Evolutionary conservation across 129 eudicot genomes (phyloP).

Genomic region (Escallonia herrerae): DNA sequence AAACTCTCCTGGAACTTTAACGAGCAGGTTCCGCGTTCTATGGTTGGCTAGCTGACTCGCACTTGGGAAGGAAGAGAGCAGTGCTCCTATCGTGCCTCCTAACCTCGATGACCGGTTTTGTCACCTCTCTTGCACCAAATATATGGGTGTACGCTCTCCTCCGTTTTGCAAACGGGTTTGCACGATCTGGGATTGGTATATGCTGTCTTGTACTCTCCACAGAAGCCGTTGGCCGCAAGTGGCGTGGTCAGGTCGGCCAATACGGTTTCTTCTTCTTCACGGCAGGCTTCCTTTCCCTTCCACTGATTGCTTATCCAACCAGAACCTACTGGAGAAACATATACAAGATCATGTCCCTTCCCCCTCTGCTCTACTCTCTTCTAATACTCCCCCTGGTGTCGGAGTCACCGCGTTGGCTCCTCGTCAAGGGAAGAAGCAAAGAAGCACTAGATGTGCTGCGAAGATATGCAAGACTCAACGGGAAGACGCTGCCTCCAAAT

Average conservation of each 20-base stretch:
- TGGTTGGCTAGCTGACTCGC: constrained; percentile 32
- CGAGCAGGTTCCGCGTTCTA: constrained; percentile 30
- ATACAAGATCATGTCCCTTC: constrained; percentile 23
- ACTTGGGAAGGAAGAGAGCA: constrained; percentile 34
- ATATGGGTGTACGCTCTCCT: constrained; percentile 34
- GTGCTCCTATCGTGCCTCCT: constrained; percentile 38
- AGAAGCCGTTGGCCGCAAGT: constrained; percentile 38
- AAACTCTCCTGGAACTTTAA: too few relatives aligned
- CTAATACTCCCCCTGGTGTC: constrained; percentile 24
- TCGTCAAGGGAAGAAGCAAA: constrained; percentile 28
- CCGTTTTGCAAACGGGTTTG: constrained; percentile 33
- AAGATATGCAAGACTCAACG: constrained; percentile 29
- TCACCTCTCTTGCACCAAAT: constrained; percentile 39
- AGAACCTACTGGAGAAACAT: constrained; percentile 34
- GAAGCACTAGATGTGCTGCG: constrained; percentile 28
- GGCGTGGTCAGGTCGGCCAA: constrained; percentile 50
- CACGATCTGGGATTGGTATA: constrained; percentile 43
- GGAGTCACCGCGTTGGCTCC: constrained; percentile 54
- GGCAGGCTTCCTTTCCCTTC: constrained; percentile 38
- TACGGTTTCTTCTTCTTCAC: constrained; percentile 52
- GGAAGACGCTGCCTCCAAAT: constrained; percentile 25
- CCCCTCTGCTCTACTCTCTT: constrained; percentile 25
- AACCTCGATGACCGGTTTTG: constrained; percentile 24
- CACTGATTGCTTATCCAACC: constrained; percentile 35
- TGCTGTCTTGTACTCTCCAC: constrained; percentile 42